Evolutionary conservation across 2,329 filamentous ascomycete genomes (phyloP).

Genomic region (Aspergillus novoparasiticus): DNA sequence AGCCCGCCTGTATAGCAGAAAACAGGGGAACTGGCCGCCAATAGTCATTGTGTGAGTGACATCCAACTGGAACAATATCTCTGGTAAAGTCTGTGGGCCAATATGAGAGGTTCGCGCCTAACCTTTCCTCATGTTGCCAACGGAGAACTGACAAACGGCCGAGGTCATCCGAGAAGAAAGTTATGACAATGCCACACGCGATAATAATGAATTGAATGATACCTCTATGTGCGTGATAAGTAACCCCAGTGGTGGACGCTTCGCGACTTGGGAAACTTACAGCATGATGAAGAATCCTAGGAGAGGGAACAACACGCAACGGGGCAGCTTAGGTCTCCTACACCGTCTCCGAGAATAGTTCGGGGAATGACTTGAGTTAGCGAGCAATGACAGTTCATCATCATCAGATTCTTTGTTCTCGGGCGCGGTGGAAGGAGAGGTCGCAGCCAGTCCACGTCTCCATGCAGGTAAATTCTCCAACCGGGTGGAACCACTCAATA

Average conservation of each 20-base stretch:
- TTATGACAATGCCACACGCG: slow-evolving; percentile 38
- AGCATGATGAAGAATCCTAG: slow-evolving; percentile 36
- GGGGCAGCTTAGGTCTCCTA: slow-evolving; percentile 17
- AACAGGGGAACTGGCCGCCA: slow-evolving; percentile 58
- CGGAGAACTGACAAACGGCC: slow-evolving; percentile 43
- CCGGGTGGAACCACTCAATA: background rate
- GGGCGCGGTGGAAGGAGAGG: slow-evolving; percentile 14
- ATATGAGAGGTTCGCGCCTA: slow-evolving; percentile 39
- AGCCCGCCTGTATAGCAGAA: slow-evolving; percentile 58
- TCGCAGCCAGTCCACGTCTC: slow-evolving; percentile 13
- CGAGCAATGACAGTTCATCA: slow-evolving; percentile 14
- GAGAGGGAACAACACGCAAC: slow-evolving; percentile 23
- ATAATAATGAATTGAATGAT: slow-evolving; percentile 45
- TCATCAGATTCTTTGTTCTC: slow-evolving; percentile 8
- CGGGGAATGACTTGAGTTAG: slow-evolving; percentile 1
- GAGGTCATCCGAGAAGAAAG: slow-evolving; percentile 47
- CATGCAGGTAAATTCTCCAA: slow-evolving; percentile 7
- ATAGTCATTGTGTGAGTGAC: slow-evolving; percentile 63
- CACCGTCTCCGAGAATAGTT: slow-evolving; percentile 18
- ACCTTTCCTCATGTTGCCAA: slow-evolving; percentile 42
- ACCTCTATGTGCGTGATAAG: slow-evolving; percentile 32
- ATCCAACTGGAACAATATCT: slow-evolving; percentile 53
- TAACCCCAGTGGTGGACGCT: background rate
- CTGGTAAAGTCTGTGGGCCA: slow-evolving; percentile 55
- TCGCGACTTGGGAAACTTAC: slow-evolving; percentile 24